These are phyloP conservation scores for Tolypocladium ovalisporum DNA, from an alignment of 2,329 filamentous ascomycete genomes.

Conservation along the genomic window DNA sequence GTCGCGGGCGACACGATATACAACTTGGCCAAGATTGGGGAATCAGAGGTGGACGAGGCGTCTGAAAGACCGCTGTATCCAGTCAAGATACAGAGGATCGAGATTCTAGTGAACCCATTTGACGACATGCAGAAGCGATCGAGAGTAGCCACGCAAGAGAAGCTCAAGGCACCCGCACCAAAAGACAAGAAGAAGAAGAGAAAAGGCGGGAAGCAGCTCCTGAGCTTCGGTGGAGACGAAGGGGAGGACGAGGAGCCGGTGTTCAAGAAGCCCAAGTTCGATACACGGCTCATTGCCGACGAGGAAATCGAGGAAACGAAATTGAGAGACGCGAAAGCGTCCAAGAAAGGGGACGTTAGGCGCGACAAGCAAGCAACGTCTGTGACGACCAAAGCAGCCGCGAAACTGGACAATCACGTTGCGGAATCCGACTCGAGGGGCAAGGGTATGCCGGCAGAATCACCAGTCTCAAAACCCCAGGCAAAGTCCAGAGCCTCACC, in stretches of 20 bases:
- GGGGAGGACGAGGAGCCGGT: constrained; percentile 42
- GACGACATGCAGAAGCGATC: constrained; percentile 66
- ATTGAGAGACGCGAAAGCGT: constrained; percentile 13
- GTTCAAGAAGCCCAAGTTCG: constrained; percentile 68
- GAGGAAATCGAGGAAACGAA: constrained; percentile 23
- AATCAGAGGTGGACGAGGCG: constrained; percentile 68
- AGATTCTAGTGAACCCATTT: constrained; percentile 74
- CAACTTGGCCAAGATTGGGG: constrained; percentile 87
- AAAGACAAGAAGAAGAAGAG: constrained; percentile 58
- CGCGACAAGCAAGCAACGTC: constrained; percentile 17
- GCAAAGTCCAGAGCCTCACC: constrained; percentile 5
- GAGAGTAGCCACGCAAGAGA: constrained; percentile 39
- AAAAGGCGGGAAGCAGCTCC: constrained; percentile 62
- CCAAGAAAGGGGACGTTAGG: constrained; percentile 18
- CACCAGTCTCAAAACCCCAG: not conserved
- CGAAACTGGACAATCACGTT: constrained; percentile 7
- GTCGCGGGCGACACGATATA: constrained; percentile 92
- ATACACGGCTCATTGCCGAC: constrained; percentile 59
- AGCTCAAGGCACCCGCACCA: constrained; percentile 23
- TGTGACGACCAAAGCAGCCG: constrained; percentile 4
- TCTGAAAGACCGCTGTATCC: constrained; percentile 80
- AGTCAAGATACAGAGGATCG: constrained; percentile 61
- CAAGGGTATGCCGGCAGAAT: not conserved
- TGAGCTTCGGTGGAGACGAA: constrained; percentile 70
- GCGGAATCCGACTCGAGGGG: not conserved